Conservation (phyloP, 2,329 filamentous ascomycete genomes). For the Calonectria pseudoreteaudii region DNA sequence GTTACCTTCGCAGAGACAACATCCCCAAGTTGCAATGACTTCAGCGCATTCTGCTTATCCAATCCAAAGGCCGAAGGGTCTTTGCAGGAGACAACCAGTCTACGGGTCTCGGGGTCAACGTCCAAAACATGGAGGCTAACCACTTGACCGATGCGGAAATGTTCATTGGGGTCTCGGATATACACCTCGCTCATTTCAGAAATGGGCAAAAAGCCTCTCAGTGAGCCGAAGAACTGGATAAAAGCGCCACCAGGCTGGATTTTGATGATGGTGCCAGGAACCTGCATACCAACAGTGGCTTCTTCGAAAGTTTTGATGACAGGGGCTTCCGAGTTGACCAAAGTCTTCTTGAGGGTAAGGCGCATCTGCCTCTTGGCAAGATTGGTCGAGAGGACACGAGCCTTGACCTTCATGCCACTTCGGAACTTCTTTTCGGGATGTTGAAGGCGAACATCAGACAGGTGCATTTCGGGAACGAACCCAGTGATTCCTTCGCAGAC, state of each 20-base stretch:
- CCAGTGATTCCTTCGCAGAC: constrained; percentile 89
- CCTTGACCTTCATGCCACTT: constrained; percentile 85
- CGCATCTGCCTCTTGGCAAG: constrained; percentile 81
- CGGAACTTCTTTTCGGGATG: constrained; percentile 97
- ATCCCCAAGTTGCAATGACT: constrained; percentile 78
- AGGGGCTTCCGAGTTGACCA: constrained; percentile 89
- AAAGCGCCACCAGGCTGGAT: constrained; percentile 83
- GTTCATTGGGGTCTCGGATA: constrained; percentile 87
- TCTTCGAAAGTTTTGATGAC: constrained; percentile 83
- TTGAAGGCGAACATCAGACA: constrained; percentile 88
- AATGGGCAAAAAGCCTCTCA: constrained; percentile 89
- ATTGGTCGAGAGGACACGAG: constrained; percentile 85
- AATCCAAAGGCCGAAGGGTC: constrained; percentile 82
- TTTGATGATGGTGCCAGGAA: constrained; percentile 88
- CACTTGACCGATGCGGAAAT: constrained; percentile 92
- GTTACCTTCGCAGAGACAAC: constrained; percentile 82
- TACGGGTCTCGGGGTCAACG: constrained; percentile 76
- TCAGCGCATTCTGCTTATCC: constrained; percentile 81
- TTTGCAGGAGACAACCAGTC: constrained; percentile 92
- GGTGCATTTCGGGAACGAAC: constrained; percentile 88
- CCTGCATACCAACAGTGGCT: constrained; percentile 79
- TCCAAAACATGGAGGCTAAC: constrained; percentile 90
- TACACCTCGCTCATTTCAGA: constrained; percentile 99
- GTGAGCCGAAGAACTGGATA: constrained; percentile 88
- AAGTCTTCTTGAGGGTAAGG: constrained; percentile 92